These are phyloP conservation scores for Biscogniauxia mediterranea DNA, from an alignment of 2,329 filamentous ascomycete species.

Conservation along the genomic window DNA sequence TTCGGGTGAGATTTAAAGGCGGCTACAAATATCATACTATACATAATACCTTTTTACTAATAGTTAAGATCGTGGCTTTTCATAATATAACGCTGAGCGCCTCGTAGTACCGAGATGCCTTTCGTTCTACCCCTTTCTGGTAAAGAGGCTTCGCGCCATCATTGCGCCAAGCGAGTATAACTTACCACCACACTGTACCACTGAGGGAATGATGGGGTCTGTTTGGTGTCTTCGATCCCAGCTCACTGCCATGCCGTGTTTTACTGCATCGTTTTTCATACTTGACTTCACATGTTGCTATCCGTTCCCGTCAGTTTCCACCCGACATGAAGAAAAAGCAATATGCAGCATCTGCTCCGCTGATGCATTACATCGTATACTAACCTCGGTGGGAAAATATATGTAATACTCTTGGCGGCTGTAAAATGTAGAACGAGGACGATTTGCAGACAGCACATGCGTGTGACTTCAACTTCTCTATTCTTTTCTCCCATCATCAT, in stretches of 20 bases:
- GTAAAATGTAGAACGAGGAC: not conserved
- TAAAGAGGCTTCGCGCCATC: slow-evolving; percentile 13
- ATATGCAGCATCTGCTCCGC: not conserved
- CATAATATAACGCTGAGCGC: slow-evolving; percentile 13
- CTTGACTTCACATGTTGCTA: not conserved
- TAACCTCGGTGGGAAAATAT: not conserved
- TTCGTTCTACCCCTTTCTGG: not conserved
- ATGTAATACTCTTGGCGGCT: not conserved
- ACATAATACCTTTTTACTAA: not conserved
- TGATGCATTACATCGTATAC: not conserved
- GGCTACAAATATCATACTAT: too few relatives aligned
- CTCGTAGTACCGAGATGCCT: not conserved
- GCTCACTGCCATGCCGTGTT: not conserved
- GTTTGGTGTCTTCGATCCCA: not conserved
- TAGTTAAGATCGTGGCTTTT: not conserved
- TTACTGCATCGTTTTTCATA: not conserved
- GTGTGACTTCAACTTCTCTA: not conserved
- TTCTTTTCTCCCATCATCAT: not conserved
- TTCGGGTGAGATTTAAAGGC: too few relatives aligned
- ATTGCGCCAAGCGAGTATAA: slow-evolving; percentile 14
- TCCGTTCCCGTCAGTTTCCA: not conserved
- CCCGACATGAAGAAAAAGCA: not conserved
- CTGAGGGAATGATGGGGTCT: not conserved
- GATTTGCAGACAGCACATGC: too few relatives aligned
- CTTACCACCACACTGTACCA: slow-evolving; percentile 9